A percentile compares a stretch with the other conserved stretches of the same genome.
phyloP scores from a whole-genome alignment of 148 eudicot species.

The Vaccinium corymbosum region DNA sequence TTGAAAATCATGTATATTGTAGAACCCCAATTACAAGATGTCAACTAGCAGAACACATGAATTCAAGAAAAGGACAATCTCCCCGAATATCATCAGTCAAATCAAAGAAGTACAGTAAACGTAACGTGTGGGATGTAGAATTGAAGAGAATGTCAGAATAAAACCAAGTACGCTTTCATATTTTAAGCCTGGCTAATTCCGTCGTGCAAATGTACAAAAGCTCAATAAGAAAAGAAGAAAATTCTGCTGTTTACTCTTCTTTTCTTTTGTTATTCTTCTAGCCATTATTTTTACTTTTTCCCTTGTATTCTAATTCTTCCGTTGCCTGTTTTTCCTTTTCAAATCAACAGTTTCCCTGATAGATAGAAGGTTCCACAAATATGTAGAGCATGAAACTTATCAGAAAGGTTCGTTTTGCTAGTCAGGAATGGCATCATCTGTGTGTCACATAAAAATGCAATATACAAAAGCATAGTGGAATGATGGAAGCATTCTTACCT shows the following conservation, averaged over 20 bases:
- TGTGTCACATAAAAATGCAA: neutral
- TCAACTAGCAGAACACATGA: constrained; percentile 5
- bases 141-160: neutral
- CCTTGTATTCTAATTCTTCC: neutral
- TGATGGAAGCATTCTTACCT: constrained; percentile 44
- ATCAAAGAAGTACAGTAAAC: constrained; percentile 6
- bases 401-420: neutral
- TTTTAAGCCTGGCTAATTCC: neutral
- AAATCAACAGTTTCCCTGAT: neutral
- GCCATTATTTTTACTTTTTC: neutral
- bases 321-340: neutral
- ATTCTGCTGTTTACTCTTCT: neutral
- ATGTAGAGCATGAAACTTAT: constrained; percentile 6
- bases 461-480: constrained; percentile 16
- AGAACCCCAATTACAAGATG: constrained; percentile 4
- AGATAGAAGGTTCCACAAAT: neutral
- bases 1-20: constrained; percentile 10
- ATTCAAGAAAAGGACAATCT: constrained; percentile 9
- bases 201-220: neutral
- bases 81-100: neutral
- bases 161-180: neutral
- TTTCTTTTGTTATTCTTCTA: neutral
- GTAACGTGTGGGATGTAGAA: neutral
- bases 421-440: neutral
- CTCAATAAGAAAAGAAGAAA: constrained; percentile 1